A percentile compares a stretch with the other conserved stretches of the same genome.
Evolutionary conservation across 352 stramenopile genomes (phyloP).

Genomic region (Globisporangium polare): DNA sequence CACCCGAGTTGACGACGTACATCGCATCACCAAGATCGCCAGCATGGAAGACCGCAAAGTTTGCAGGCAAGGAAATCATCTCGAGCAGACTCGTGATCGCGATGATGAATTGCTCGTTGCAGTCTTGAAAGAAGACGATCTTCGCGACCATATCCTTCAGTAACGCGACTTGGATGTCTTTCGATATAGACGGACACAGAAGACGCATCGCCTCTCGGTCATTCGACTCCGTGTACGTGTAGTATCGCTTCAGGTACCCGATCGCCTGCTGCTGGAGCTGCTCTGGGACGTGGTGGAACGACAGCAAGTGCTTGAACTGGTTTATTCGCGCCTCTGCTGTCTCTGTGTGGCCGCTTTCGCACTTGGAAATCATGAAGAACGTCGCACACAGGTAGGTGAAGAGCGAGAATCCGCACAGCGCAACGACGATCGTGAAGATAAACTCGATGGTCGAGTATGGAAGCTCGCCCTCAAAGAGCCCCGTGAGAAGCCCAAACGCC

Average conservation of each 20-base stretch:
- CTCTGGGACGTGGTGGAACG: slow-evolving; percentile 56
- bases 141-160: slow-evolving; percentile 55
- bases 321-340: slow-evolving; percentile 61
- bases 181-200: slow-evolving; percentile 58
- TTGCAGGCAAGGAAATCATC: slow-evolving; percentile 54
- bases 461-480: slow-evolving; percentile 61
- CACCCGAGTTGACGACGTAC: slow-evolving; percentile 65
- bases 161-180: slow-evolving; percentile 58
- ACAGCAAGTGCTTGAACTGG: slow-evolving; percentile 67
- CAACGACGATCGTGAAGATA: slow-evolving; percentile 62
- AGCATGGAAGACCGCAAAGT: slow-evolving; percentile 41
- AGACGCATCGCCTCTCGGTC: slow-evolving; percentile 56
- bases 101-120: slow-evolving; percentile 59
- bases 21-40: slow-evolving; percentile 60
- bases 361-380: slow-evolving; percentile 81
- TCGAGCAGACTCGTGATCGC: slow-evolving; percentile 61
- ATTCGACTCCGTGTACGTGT: slow-evolving; percentile 63
- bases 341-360: slow-evolving; percentile 47
- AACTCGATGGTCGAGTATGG: slow-evolving; percentile 44
- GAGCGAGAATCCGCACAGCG: slow-evolving; percentile 55
- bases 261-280: slow-evolving; percentile 43
- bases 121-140: slow-evolving; percentile 58
- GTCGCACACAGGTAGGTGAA: slow-evolving; percentile 70
- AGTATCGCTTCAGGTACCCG: slow-evolving; percentile 55
- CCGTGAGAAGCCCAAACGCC: slow-evolving; percentile 56